Evolutionary conservation across 2,329 filamentous ascomycete species (phyloP), one percentile per base, ranked within the genome.

Genomic region (Penicillium digitatum): DNA sequence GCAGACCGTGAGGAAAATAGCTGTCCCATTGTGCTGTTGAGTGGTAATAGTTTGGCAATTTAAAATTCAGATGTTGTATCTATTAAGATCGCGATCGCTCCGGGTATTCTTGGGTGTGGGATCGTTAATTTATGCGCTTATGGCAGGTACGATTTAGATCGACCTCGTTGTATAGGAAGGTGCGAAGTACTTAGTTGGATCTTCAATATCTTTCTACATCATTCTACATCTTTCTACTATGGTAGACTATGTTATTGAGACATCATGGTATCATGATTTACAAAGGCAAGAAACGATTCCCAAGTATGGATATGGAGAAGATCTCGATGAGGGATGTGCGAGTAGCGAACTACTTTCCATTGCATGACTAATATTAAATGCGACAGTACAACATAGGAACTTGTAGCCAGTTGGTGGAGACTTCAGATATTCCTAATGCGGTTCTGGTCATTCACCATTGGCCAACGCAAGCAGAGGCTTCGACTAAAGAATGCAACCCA

Each of bases 401-500:
- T 35, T 35, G 37, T 27, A 42, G 10, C 10, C 24, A 18, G 16
- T n/a, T 26, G 20, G 26, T 45, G 43, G 20, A 45, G 18, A 32
- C 5, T 29, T 24, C 0, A 14, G n/a, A 40, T 20, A 45, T 53
- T 46, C 58, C 52, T 35, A 42, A 60, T 50, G 44, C 58, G 58
- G 58, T 31, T 43, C 18, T 26, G 2, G 11, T 8, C 12, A 3
- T 20, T 20, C n/a, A 6, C 16, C 18, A 58, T 56, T 58, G 52
- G 56, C n/a, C 22, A 35, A 51, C 42, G 32, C 39, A 58, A 52
- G 37, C 42, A 54, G 54, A 10, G 12, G 16, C 16, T 38, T 39
- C 27, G 38, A 47, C 51, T 52, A 34, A 58, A 32, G 60, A 62
- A 62, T 62, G 59, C 42, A 58, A 61, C 59, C 49, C 32, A 39